Base-by-base conservation (phyloP, 495 filamentous ascomycete genomes). In the Penicillium salamii region DNA sequence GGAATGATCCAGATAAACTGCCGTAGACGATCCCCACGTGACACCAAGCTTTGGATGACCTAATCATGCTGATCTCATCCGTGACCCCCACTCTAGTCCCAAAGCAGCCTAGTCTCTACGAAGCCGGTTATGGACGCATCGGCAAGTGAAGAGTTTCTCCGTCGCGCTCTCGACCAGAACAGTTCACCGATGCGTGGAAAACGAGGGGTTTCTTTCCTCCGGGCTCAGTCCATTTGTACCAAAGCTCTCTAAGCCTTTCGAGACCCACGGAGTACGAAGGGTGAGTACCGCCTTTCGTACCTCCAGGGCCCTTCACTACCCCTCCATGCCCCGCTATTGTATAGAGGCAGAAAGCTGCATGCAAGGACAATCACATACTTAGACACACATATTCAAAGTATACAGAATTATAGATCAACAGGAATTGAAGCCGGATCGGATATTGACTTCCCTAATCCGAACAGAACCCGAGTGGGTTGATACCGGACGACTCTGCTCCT, bases 401-500 rank as follows among this genome's bases (percentile, higher is more conserved):
- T n/a, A n/a, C n/a, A n/a, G n/a, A 26, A 26, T 8, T 26, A 35
- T 41, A 42, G 40, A 32, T 9, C 37, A 28, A 21, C 32, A 45
- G 15, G 20, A 36, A 43, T 58, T 46, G 31, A 35, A 46, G 14
- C 17, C 45, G 47, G 45, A 42, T 54, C 57, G 51, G 47, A 60
- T 58, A 56, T 42, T 62, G 46, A 34, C 49, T 42, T 39, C 28
- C 32, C 31, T 49, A 38, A 44, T 20, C 20, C 34, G 31, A 54
- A 15, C 47, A 61, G 53, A 55, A 59, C 24, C 53, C 56, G 58
- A 62, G 58, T 64, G 62, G 54, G 60, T 61, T 61, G 54, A 55
- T 41, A 61, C 65, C 70, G 70, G 70, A 71, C 62, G 58, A 71
- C 66, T 69, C 62, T 74, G 61, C 69, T 74, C 70, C 70, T 67